Evolutionary conservation across 2,329 filamentous ascomycete genomes (phyloP), one percentile per base, ranked within the genome.

Genomic region (Spiromastix sp.): DNA sequence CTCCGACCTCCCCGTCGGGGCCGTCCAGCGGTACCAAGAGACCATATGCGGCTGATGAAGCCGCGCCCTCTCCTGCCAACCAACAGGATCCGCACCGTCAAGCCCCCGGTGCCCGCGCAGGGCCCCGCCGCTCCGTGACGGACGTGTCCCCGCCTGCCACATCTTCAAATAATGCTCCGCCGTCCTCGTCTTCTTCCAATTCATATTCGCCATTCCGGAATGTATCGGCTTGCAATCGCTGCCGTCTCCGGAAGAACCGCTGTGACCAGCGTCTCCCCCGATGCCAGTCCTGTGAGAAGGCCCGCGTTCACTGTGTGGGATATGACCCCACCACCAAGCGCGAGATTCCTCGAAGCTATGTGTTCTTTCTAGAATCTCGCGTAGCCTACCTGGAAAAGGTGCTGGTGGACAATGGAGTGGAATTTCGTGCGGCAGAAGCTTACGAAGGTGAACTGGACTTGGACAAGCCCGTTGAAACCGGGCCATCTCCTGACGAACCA

Each of bases 291-390:
- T 96, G 89, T 61, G 85, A 87, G 57, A 95, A 95, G 64, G 87
- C 84, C n/a, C 74, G 75, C 39, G 84, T 93, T 30, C 80, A 83
- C 46, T 96, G 91, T 57, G 85, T 95, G 33, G 89, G 89, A 43
- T 95, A 94, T 59, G 89, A 96, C 56, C 87, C 89, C 21, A 94
- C 95, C 52, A 93, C 85, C 16, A 95, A 95, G 69, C 79, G 84
- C 54, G 86, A 95, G 62, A 94, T 96, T 39, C 89, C 89, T 32
- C 75, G 87, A 60, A 79, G 74, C 59, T 96, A 96, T 66, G 85
- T 96, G 32, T 94, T 83, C 62, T 96, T 94, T 56, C 78, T 96
- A 40, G 89, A 96, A 59, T 84, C 81, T 18, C 73, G 89, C 40
- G 76, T 95, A 36, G 73, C 79, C 42, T 84, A 91, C 60, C 75